Evolutionary conservation across 495 filamentous ascomycete genomes (phyloP).

Genomic region (Xylaria flabelliformis): DNA sequence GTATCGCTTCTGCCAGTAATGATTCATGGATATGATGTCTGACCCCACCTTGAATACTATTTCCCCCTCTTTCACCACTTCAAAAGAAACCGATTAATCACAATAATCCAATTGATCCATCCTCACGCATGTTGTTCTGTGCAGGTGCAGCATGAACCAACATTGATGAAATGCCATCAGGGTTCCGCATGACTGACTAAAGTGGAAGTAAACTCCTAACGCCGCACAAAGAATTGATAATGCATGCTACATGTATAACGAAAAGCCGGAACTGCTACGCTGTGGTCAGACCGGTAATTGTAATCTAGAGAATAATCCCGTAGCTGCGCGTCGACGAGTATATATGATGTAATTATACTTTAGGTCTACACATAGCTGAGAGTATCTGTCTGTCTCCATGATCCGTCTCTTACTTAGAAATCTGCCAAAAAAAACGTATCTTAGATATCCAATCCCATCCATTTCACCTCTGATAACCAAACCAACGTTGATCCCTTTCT

Average conservation of each 20-base stretch:
- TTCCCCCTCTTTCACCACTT: background rate
- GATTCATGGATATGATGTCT: background rate
- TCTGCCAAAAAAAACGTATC: slow-evolving; percentile 2
- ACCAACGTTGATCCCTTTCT: background rate
- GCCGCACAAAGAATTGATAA: background rate
- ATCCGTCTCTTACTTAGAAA: background rate
- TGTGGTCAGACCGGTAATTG: no score
- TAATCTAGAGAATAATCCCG: background rate
- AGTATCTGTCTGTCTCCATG: slow-evolving; percentile 9
- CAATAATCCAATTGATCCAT: background rate
- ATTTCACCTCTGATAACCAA: no score
- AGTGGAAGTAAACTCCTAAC: background rate
- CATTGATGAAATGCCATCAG: background rate
- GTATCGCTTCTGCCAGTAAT: background rate
- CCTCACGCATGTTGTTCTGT: background rate
- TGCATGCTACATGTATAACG: no score
- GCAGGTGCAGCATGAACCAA: background rate
- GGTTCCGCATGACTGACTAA: background rate
- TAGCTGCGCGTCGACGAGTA: background rate
- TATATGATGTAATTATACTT: background rate
- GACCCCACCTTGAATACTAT: background rate
- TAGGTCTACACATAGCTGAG: slow-evolving; percentile 21
- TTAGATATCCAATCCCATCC: background rate
- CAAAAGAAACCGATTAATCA: background rate
- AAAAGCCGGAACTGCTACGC: background rate